A percentile compares a stretch with the other conserved stretches of the same genome.
Evolutionary conservation across 768 basidiomycete genomes (phyloP).

Genomic region (Podaxis carcinomalis): DNA sequence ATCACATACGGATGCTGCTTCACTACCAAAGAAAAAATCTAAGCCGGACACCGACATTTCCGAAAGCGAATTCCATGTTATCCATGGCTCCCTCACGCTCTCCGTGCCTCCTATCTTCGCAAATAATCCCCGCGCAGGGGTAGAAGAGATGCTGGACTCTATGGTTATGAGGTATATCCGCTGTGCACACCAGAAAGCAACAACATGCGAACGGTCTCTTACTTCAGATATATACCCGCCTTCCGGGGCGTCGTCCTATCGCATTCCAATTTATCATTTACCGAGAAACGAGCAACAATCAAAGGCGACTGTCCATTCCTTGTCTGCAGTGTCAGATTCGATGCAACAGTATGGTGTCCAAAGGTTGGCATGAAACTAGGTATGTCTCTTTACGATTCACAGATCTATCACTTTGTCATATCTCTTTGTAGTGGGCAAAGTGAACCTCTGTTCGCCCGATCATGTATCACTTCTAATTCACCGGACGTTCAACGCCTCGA

Average conservation of each 20-base stretch:
- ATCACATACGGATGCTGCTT: neutral
- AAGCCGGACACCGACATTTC: slow-evolving; percentile 26
- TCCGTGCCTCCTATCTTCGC: slow-evolving; percentile 83
- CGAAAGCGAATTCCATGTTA: slow-evolving; percentile 52
- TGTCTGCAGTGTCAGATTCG: slow-evolving; percentile 69
- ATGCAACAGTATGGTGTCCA: slow-evolving; percentile 88
- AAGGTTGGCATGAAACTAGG: slow-evolving; percentile 76
- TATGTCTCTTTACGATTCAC: slow-evolving; percentile 28
- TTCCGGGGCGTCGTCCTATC: slow-evolving; percentile 83
- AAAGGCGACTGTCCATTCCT: slow-evolving; percentile 84
- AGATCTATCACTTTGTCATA: slow-evolving; percentile 4
- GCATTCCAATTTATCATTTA: slow-evolving; percentile 74
- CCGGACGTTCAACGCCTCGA: slow-evolving; percentile 92
- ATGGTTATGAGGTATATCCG: slow-evolving; percentile 86
- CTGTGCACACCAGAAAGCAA: neutral
- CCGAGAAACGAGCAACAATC: slow-evolving; percentile 59
- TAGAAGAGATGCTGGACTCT: slow-evolving; percentile 87
- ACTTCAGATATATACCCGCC: slow-evolving; percentile 80
- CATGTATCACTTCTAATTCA: slow-evolving; percentile 89
- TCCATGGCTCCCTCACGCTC: slow-evolving; percentile 64
- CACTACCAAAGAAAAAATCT: slow-evolving; percentile 38
- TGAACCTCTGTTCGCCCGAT: slow-evolving; percentile 87
- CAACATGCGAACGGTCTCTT: neutral
- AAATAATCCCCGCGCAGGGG: slow-evolving; percentile 65
- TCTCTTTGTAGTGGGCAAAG: slow-evolving; percentile 60